Percentiles rank a stretch among this genome's conserved stretches.
These are phyloP conservation scores for Ambispora gerdemannii DNA, from an alignment of 192 early-diverging fungal genomes.

Conservation along the genomic window DNA sequence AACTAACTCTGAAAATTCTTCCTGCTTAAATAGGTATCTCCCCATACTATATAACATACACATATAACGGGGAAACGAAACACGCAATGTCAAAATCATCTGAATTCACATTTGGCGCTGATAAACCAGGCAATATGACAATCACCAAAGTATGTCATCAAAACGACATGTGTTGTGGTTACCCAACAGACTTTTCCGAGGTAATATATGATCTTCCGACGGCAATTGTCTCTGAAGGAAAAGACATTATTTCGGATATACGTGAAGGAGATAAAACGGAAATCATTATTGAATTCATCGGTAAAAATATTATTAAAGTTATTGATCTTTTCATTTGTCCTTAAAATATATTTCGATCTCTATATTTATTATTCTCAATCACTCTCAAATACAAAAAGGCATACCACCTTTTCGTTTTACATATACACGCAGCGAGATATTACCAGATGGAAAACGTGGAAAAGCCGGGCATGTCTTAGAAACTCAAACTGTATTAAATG, in stretches of 20 bases:
- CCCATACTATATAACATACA: slow-evolving; percentile 33
- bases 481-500: slow-evolving; percentile 36
- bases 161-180: slow-evolving; percentile 41
- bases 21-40: slow-evolving; percentile 6
- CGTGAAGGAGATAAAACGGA: slow-evolving; percentile 45
- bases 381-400: slow-evolving; percentile 9
- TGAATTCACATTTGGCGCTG: slow-evolving; percentile 36
- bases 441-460: slow-evolving; percentile 32
- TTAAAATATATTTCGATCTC: neutral
- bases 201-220: slow-evolving; percentile 42
- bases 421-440: slow-evolving; percentile 41
- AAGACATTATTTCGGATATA: slow-evolving; percentile 44
- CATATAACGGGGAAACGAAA: slow-evolving; percentile 34
- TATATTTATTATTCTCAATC: no score
- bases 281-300: slow-evolving; percentile 43
- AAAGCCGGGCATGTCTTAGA: slow-evolving; percentile 39
- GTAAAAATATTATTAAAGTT: slow-evolving; percentile 3
- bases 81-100: slow-evolving; percentile 29
- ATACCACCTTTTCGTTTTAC: slow-evolving; percentile 47
- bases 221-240: slow-evolving; percentile 40
- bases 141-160: slow-evolving; percentile 46
- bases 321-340: neutral
- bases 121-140: slow-evolving; percentile 48
- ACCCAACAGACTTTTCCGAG: slow-evolving; percentile 37
- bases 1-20: neutral